These are phyloP conservation scores for Rhizoclosmatium sp. DNA, from an alignment of 192 early-diverging fungal genomes.

Conservation along the genomic window DNA sequence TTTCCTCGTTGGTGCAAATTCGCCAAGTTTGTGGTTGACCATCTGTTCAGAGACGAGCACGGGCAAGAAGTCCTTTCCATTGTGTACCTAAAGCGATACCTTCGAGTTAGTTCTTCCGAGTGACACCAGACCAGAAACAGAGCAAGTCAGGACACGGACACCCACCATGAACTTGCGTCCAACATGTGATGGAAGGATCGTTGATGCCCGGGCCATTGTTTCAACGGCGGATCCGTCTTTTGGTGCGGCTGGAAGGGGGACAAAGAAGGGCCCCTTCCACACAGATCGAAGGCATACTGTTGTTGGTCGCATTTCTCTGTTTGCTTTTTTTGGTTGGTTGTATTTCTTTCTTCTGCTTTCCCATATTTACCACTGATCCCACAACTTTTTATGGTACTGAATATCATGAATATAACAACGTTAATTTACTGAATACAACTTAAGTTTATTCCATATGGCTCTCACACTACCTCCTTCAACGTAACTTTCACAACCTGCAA, in stretches of 20 bases:
- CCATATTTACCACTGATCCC: too few species aligned
- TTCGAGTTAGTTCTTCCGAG: too few species aligned
- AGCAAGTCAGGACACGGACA: neutral
- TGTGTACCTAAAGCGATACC: conserved; percentile 60
- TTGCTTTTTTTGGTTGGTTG: too few species aligned
- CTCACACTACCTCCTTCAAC: too few species aligned
- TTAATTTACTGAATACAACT: too few species aligned
- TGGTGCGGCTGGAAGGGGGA: conserved; percentile 38
- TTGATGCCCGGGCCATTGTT: conserved; percentile 81
- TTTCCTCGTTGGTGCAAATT: conserved; percentile 92
- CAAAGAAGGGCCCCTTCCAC: conserved; percentile 63
- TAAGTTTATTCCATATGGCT: too few species aligned
- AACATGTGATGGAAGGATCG: conserved; percentile 90
- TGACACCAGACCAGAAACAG: conserved; percentile 56
- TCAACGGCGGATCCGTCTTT: conserved; percentile 48
- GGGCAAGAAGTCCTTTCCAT: conserved; percentile 89
- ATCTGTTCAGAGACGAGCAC: conserved; percentile 89
- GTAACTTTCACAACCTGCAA: too few species aligned
- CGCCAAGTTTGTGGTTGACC: conserved; percentile 94
- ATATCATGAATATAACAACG: too few species aligned
- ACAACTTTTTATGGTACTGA: too few species aligned
- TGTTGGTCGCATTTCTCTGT: neutral
- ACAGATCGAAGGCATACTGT: conserved; percentile 31
- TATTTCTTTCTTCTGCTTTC: too few species aligned
- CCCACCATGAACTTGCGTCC: conserved; percentile 83